Base-by-base conservation (phyloP, 331 rosid genomes). In the Rhamnella rubrinervis region DNA sequence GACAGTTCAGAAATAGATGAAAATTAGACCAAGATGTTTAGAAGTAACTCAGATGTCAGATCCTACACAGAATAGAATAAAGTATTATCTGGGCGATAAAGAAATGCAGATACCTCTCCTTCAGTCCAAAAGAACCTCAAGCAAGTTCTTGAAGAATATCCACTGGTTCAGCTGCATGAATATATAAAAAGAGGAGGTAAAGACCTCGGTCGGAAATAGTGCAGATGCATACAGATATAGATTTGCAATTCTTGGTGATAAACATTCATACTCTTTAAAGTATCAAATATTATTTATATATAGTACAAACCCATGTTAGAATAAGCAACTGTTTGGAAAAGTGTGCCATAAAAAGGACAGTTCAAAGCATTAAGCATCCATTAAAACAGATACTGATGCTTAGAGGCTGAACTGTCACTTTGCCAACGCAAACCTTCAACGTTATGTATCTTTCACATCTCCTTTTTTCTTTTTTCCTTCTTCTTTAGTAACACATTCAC, bases 371-470 rank as follows among this genome's bases (percentile, higher is more conserved):
- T 75, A 57, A 62, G 41, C 38, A 44, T 31, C 60, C 75, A 75
- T 41, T 51, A 67, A 75, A 75, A 59, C 61, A 68, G 75, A 59
- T 61, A 23, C 65, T 68, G 69, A 53, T 49, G 66, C 61, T 60
- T 68, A 38, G 64, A 46, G 62, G 68, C 66, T 68, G 80, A 62
- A 75, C 71, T 62, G 70, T 68, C 63, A 31, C 72, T 55, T 75
- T 28, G 59, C 66, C 80, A 68, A 31, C 68, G 46, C 67, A 46
- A 69, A 61, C 65, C 65, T 53, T 67, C 59, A 61, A 0, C n/a
- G 20, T 61, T 40, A 67, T 28, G 58, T 26, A 38, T 52, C 31
- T 41, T 68, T 53, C 16, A 28, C 69, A 26, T 61, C 79, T 61
- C 41, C 63, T 16, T 67, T 51, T 6, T 40, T 67, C 21, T 4